Evolutionary conservation across 495 filamentous ascomycete genomes (phyloP).

Genomic region (Trichoderma erinaceum): DNA sequence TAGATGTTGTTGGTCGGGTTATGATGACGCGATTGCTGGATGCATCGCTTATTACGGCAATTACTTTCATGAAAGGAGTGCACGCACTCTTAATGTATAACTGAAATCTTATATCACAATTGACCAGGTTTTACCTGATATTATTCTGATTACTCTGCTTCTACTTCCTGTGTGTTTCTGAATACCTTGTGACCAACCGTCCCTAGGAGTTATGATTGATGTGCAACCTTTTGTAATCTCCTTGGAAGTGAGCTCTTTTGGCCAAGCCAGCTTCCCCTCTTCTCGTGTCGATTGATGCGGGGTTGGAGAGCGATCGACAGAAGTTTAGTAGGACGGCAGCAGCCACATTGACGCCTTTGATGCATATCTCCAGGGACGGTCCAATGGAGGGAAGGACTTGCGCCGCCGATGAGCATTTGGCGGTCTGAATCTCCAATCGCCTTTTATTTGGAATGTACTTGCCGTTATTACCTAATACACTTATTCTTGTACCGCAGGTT

Average conservation of each 20-base stretch:
- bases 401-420: not conserved
- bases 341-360: constrained; percentile 7
- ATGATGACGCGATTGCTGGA: constrained; percentile 10
- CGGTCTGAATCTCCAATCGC: not conserved
- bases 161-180: not conserved
- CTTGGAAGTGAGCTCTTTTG: not conserved
- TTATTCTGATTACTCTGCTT: not conserved
- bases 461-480: not conserved
- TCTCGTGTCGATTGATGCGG: not conserved
- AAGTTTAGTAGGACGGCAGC: not conserved
- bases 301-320: not conserved
- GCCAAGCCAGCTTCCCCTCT: not conserved
- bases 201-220: not conserved
- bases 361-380: constrained; percentile 1
- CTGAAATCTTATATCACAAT: not conserved
- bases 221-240: not conserved
- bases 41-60: constrained; percentile 4
- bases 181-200: not conserved
- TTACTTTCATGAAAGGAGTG: constrained; percentile 6
- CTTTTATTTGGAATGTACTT: not conserved
- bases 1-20: constrained; percentile 20
- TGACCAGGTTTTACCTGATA: not conserved
- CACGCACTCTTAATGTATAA: constrained; percentile 10
- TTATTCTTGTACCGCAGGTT: too few species aligned
- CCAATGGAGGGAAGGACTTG: not conserved